Conservation (phyloP, 345 rosid species). For the Streptanthus diversifolius region DNA sequence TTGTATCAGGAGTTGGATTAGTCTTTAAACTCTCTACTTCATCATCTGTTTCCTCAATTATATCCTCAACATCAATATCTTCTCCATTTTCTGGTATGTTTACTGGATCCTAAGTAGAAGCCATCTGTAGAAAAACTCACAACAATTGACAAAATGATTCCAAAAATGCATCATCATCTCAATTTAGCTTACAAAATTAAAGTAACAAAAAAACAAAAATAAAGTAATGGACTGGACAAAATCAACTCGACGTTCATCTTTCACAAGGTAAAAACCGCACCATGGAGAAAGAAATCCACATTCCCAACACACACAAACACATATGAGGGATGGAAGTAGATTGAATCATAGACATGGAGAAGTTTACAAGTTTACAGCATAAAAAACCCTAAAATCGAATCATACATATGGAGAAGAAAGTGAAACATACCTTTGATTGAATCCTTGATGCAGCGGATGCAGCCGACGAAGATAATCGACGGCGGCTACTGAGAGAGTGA, state of each 20-base stretch:
- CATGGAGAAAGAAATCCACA: too few species aligned
- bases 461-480: background rate
- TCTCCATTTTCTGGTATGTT: background rate
- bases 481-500: background rate
- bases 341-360: too few species aligned
- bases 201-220: too few species aligned
- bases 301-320: too few species aligned
- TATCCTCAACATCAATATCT: background rate
- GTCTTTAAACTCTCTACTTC: background rate
- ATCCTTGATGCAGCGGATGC: background rate
- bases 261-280: too few species aligned
- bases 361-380: background rate
- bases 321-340: too few species aligned
- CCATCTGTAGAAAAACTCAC: background rate
- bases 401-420: background rate
- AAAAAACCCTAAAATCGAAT: background rate
- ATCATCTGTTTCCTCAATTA: background rate
- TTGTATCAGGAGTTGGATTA: background rate
- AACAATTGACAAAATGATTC: background rate
- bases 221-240: too few species aligned
- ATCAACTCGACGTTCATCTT: too few species aligned
- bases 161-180: too few species aligned
- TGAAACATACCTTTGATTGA: background rate
- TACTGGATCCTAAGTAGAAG: background rate
- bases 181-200: too few species aligned